phyloP scores from a whole-genome alignment of 2,329 filamentous ascomycete species.

The Aspergillus aculeatus region DNA sequence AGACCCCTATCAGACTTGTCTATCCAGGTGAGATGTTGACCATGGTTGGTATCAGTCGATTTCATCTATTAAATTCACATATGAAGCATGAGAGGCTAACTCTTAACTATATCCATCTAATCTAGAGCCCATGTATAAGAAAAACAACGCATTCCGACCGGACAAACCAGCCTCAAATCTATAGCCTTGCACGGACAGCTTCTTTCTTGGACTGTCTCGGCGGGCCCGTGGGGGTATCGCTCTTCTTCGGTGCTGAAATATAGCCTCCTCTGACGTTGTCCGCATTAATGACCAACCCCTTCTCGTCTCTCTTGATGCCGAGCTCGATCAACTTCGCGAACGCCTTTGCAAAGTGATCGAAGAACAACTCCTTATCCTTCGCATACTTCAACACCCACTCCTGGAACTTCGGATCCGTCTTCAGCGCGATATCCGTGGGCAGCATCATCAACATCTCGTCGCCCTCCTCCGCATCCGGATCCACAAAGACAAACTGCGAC shows the following conservation, averaged over 20 bases:
- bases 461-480: conserved; percentile 51
- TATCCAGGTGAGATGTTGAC: not conserved
- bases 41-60: not conserved
- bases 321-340: conserved; percentile 63
- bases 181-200: conserved; percentile 29
- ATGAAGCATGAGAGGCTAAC: not conserved
- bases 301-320: conserved; percentile 56
- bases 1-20: not conserved
- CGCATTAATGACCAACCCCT: conserved; percentile 54
- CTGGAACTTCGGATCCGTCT: conserved; percentile 54
- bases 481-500: conserved; percentile 59
- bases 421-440: conserved; percentile 61
- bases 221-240: conserved; percentile 32
- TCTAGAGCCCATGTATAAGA: conserved; percentile 1
- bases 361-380: conserved; percentile 61
- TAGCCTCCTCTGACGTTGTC: conserved; percentile 61
- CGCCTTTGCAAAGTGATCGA: conserved; percentile 57
- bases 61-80: not conserved
- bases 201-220: conserved; percentile 15
- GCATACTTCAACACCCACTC: conserved; percentile 61
- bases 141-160: conserved; percentile 3
- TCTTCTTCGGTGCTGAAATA: conserved; percentile 58
- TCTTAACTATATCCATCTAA: conserved; percentile 5
- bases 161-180: conserved; percentile 8
- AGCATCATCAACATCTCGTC: conserved; percentile 65